Evolutionary conservation across 495 filamentous ascomycete genomes (phyloP), one percentile per base, ranked within the genome.

Genomic region (Antarctomyces pellizariae): DNA sequence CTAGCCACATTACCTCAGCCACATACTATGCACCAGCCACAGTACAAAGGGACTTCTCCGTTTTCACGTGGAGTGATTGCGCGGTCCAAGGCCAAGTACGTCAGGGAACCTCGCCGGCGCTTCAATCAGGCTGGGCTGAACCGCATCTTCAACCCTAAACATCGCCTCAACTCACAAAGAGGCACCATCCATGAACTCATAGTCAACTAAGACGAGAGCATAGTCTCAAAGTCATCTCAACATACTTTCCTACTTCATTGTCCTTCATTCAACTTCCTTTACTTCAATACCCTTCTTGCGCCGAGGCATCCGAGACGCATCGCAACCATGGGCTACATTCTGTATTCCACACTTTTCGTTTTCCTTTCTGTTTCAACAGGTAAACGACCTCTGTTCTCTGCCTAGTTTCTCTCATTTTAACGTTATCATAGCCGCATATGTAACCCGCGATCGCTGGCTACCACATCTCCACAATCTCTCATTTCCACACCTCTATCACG

Each of bases 391-490:
- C 22, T 31, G 26, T 19, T 18, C 21, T 30, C 35, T 22, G 26
- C 31, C 26, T 32, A 34, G n/a, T n/a, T n/a, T 29, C 22, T 21
- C 31, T 19, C 16, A 18, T 23, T 26, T 25, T 13, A 25, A 9
- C 18, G 18, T 16, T 16, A 18, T 19, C 6, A 49, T 51, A 70
- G 66, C 49, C 24, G 67, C 84, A 30, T 92, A 77, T 55, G 48
- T 89, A 29, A 83, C 72, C 23, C 79, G 86, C 28, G 47, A 57
- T 28, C 54, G 53, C 51, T 97, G 86, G 86, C 38, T 73, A 13
- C 67, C 58, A 23, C 37, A 39, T 42, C 43, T 50, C 42, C 59
- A 46, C 65, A 76, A 48, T 37, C 59, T 30, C 59, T 64, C 33
- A 49, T 79, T 13, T 67, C 68, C 1, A 49, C 57, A 51, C 28